Evolutionary conservation across 2,329 filamentous ascomycete species (phyloP).

Genomic region (Trichoderma semiorbis): DNA sequence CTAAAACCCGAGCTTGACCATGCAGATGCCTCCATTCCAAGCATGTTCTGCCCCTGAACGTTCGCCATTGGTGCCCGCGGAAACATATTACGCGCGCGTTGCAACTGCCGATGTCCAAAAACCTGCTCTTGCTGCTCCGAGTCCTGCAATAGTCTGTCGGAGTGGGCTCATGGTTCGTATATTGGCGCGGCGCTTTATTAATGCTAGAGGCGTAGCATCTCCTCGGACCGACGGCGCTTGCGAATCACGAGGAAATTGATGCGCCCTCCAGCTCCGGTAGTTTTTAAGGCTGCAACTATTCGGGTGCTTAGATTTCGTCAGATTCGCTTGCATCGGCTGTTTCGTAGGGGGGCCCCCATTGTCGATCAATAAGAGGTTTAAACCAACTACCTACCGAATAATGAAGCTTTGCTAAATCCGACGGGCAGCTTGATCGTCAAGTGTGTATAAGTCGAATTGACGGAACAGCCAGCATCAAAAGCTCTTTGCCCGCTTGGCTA

Average conservation of each 20-base stretch:
- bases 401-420: neutral
- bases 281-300: neutral
- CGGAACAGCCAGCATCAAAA: neutral
- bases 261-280: neutral
- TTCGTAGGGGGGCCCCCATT: neutral
- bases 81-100: neutral
- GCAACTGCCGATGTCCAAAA: neutral
- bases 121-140: neutral
- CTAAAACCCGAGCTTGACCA: neutral
- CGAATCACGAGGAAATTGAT: neutral
- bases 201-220: neutral
- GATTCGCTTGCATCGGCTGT: neutral
- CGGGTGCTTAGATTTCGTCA: neutral
- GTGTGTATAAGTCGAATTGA: neutral
- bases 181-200: neutral
- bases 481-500: slow-evolving; percentile 18
- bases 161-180: neutral
- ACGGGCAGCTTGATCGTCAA: neutral
- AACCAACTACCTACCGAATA: neutral
- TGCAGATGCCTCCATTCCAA: neutral
- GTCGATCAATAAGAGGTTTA: neutral
- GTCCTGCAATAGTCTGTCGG: neutral
- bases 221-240: neutral
- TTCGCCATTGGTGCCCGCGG: neutral
- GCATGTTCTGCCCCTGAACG: neutral